Evolutionary conservation across 139 green algal species (phyloP).

Genomic region (Closterium sp.): DNA sequence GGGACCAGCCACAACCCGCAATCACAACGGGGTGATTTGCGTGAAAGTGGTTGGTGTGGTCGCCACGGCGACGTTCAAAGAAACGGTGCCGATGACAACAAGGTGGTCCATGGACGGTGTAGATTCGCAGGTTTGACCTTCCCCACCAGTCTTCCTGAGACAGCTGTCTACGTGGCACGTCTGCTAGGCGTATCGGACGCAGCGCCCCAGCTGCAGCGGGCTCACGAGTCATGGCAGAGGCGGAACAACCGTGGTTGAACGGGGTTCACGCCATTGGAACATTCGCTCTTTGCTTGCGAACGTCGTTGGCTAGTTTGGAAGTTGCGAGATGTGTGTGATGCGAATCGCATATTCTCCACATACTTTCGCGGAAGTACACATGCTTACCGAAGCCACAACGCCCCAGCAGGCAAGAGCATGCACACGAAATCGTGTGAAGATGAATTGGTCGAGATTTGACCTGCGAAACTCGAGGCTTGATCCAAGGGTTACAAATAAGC

Average conservation of each 20-base stretch:
- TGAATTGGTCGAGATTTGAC: no score
- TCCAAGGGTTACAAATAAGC: neutral
- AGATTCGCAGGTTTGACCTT: neutral
- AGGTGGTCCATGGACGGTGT: neutral
- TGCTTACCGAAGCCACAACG: neutral
- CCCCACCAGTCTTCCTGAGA: no score
- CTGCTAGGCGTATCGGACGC: neutral
- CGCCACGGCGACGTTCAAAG: neutral
- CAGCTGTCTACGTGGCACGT: neutral
- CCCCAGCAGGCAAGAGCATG: neutral
- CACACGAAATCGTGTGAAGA: no score
- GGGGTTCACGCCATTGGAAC: no score
- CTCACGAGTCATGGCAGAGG: no score
- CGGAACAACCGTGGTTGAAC: no score
- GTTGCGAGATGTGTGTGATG: no score
- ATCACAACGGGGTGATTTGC: no score
- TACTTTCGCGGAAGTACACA: no score
- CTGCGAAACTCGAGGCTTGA: neutral
- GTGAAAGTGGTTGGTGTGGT: neutral
- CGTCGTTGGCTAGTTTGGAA: no score
- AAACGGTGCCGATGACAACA: neutral
- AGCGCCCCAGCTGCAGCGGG: neutral
- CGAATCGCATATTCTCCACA: no score
- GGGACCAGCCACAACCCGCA: neutral
- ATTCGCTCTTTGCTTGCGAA: no score